A percentile compares a stretch with the other conserved stretches of the same genome.
Conservation (phyloP, 495 filamentous ascomycete genomes). For the Neurospora sp. region DNA sequence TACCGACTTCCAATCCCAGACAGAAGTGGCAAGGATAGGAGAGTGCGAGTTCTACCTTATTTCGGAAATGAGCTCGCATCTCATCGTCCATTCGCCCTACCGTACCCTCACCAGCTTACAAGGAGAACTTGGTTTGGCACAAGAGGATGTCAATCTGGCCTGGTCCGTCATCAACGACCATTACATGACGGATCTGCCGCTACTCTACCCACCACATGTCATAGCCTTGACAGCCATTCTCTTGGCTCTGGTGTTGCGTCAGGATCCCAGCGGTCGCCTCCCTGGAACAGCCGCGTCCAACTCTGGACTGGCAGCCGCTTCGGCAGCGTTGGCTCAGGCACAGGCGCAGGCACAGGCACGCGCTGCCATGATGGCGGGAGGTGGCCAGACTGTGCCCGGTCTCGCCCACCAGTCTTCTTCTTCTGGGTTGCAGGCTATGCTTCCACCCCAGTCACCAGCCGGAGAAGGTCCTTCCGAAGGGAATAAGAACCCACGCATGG, state of each 20-base stretch:
- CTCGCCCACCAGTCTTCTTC: conserved; percentile 1
- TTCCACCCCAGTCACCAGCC: neutral
- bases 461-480: conserved; percentile 11
- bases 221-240: conserved; percentile 88
- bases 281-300: conserved; percentile 6
- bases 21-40: conserved; percentile 76
- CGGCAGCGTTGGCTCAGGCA: conserved; percentile 30
- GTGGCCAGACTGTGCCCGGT: neutral
- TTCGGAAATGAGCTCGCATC: conserved; percentile 85
- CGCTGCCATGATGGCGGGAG: conserved; percentile 12
- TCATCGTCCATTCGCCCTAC: conserved; percentile 97
- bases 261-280: conserved; percentile 1
- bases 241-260: conserved; percentile 68
- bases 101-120: conserved; percentile 71
- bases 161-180: conserved; percentile 92
- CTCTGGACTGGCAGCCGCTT: conserved; percentile 30
- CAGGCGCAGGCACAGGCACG: conserved; percentile 21
- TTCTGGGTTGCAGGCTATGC: neutral
- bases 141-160: conserved; percentile 69
- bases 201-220: conserved; percentile 80
- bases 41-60: conserved; percentile 97
- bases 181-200: conserved; percentile 85
- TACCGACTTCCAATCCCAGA: conserved; percentile 65
- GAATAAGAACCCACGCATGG: conserved; percentile 20
- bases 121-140: conserved; percentile 53